Percentiles rank a stretch among this genome's conserved stretches.
These are phyloP conservation scores for Aspergillus carbonarius DNA, from an alignment of 2,329 filamentous ascomycete genomes.

Conservation along the genomic window DNA sequence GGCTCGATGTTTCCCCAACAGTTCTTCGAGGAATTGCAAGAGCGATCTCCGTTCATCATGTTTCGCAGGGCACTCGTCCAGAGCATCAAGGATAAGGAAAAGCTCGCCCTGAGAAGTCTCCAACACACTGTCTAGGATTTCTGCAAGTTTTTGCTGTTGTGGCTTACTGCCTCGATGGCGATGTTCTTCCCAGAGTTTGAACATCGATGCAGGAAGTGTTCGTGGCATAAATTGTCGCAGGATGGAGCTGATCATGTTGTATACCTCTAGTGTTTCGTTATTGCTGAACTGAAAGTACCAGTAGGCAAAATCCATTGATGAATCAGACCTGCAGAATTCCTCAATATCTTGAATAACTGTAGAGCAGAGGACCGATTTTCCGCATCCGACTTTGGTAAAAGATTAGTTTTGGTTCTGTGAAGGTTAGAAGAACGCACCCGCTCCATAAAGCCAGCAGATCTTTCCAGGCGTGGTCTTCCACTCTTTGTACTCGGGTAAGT, in stretches of 20 bases:
- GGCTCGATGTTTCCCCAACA: background rate
- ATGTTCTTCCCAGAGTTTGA: background rate
- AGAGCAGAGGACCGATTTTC: background rate
- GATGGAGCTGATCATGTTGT: constrained; percentile 1
- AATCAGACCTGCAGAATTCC: background rate
- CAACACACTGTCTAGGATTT: background rate
- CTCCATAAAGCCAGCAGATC: background rate
- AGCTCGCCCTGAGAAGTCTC: background rate
- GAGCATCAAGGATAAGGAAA: constrained; percentile 7
- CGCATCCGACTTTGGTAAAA: background rate
- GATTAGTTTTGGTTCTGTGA: background rate
- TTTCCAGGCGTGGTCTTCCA: background rate
- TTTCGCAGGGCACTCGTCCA: constrained; percentile 3
- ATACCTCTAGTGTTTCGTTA: background rate
- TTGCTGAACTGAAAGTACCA: constrained; percentile 9
- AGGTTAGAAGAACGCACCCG: background rate
- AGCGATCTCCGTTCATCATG: background rate
- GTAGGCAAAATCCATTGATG: background rate
- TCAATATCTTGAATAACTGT: background rate
- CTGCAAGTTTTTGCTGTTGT: background rate
- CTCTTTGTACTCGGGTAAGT: background rate
- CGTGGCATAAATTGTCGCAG: background rate
- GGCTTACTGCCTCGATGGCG: background rate
- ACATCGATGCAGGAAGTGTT: background rate
- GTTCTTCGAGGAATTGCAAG: background rate